Evolutionary conservation across 257 asterid species (phyloP).

Genomic region (Solanum gracilifrons): DNA sequence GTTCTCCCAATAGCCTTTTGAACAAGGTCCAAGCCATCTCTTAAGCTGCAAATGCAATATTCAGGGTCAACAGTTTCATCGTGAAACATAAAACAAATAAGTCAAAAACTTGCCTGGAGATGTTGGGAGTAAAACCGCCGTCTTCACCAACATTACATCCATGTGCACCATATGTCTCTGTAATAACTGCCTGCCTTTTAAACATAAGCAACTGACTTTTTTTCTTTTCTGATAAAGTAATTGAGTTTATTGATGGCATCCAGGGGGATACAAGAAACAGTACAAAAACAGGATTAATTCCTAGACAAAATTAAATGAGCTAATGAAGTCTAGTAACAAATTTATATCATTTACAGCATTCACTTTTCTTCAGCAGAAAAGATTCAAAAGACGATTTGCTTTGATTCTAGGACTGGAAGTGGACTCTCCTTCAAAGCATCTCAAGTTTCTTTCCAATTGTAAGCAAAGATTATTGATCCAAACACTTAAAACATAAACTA

Average conservation of each 20-base stretch:
- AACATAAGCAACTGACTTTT: background rate
- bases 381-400: background rate
- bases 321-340: background rate
- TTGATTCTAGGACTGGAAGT: background rate
- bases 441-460: background rate
- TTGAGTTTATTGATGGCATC: background rate
- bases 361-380: background rate
- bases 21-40: slow-evolving; percentile 88
- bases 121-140: slow-evolving; percentile 93
- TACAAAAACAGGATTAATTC: background rate
- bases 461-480: background rate
- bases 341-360: background rate
- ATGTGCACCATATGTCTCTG: slow-evolving; percentile 58
- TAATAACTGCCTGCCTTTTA: slow-evolving; percentile 65
- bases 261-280: background rate
- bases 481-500: background rate
- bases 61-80: slow-evolving; percentile 5
- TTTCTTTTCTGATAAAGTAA: background rate
- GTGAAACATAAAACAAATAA: slow-evolving; percentile 3
- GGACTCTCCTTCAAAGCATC: background rate
- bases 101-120: slow-evolving; percentile 64
- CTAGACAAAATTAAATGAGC: background rate
- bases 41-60: slow-evolving; percentile 51
- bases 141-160: slow-evolving; percentile 97
- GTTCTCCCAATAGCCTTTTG: slow-evolving; percentile 91